Base-by-base conservation (phyloP, 306 rosid species). In the Pachyrhizus erosus region DNA sequence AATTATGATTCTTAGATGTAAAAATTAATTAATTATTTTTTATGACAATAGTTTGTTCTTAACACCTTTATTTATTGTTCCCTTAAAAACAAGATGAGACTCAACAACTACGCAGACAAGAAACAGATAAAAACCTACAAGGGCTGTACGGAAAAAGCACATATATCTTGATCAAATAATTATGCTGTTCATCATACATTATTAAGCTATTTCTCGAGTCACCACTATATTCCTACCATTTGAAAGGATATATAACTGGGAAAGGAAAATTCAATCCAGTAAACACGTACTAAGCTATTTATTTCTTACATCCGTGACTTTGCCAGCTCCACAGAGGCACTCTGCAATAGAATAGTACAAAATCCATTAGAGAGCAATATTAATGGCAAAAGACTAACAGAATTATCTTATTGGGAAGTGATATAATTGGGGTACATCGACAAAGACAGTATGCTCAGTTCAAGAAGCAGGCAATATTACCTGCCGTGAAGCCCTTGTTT, bases 241-340 rank as follows among this genome's bases (percentile, higher is more conserved):
- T 45, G 34, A 45, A 45, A 48, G 60, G 45, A 83, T 67, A 80
- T 60, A 66, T 37, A 18, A 68, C 20, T 1, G 52, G 52, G 31
- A 15, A 79, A 10, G 46, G 9, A 45, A 15, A 31, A 64, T 29
- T 31, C 0, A 24, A 49, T 62, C 4, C 69, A 42, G 76, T 64
- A 67, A 69, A 62, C 77, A 70, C 31, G 39, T 13, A 65, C 64
- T 6, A 24, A 64, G 13, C 24, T 33, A n/a, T 64, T 64, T 7
- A 15, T 29, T 72, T 80, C 64, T 75, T 77, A 87, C 72, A 87
- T 6, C 66, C 89, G 84, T 5, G 89, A 72, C 78, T 80, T 84
- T 12, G 23, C 78, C 74, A 72, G 89, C 66, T 87, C 89, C 84
- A 76, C n/a, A 0, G 85, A 3, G 43, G 85, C 78, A 43, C 89